Conservation (phyloP, 2,329 filamentous ascomycete genomes). For the Fusarium sp. region DNA sequence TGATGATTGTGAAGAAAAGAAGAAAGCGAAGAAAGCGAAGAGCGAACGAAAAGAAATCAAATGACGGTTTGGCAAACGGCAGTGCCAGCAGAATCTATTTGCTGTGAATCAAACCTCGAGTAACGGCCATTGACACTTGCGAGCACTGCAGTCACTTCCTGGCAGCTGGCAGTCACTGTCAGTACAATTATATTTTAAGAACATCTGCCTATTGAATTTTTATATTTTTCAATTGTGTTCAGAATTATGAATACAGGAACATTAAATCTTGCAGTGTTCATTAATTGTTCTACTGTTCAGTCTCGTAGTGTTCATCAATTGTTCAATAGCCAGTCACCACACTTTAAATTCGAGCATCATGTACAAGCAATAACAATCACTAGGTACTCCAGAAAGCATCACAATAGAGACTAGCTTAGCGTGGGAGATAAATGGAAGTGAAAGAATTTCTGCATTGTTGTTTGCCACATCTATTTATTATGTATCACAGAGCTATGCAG, state of each 20-base stretch:
- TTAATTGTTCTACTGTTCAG: background rate
- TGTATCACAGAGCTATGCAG: conserved; percentile 13
- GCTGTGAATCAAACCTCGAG: conserved; percentile 3
- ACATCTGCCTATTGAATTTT: background rate
- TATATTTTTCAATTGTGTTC: background rate
- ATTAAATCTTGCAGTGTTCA: background rate
- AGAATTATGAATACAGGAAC: background rate
- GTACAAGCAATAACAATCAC: background rate
- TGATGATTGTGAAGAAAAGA: background rate
- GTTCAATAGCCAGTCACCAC: background rate
- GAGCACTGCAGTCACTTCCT: background rate
- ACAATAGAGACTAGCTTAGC: no score
- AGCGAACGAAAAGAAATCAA: background rate
- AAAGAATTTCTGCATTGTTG: background rate
- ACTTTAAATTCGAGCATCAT: background rate
- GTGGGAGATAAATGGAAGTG: background rate
- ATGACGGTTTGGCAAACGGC: background rate
- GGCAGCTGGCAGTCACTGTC: background rate
- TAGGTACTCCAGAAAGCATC: no score
- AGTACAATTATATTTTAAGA: background rate
- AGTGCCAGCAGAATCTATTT: background rate
- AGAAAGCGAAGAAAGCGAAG: background rate
- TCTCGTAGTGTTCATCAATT: background rate
- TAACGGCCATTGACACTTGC: background rate
- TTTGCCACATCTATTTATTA: conserved; percentile 11